Base-by-base conservation (phyloP, 2,329 filamentous ascomycete species). In the Shiraia sp. region DNA sequence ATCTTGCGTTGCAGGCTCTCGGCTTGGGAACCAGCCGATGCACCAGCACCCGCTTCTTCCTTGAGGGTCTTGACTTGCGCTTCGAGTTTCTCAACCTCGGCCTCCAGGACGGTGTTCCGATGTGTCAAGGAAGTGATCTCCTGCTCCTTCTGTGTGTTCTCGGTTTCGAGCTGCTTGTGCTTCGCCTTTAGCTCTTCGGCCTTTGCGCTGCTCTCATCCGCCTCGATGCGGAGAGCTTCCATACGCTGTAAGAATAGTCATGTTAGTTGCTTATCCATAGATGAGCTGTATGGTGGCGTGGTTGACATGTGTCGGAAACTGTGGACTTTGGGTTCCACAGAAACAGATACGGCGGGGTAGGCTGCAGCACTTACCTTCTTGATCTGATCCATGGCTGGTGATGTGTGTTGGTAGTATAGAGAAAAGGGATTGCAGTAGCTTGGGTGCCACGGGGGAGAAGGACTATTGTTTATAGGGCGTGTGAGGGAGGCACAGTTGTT, bases 101-200 rank as follows among this genome's bases (percentile, higher is more conserved):
- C 63, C 78, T 97, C 93, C 47, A 97, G 86, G 49, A 96, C 80
- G 66, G 85, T 83, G 77, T 96, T 96, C 80, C 92, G 95, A 86
- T 97, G 92, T 70, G 87, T 84, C 65, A 97, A 83, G 39, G 93
- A 97, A 57, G 88, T 95, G 74, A 97, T 95, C 73, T 97, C 92
- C 76, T 97, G 91, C 79, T 97, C 93, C 80, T 97, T 97, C 70
- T 87, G 80, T 51, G 96, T 81, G 73, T 90, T 96, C 78, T 97
- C 92, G 75, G 96, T 87, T 77, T 99, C 91, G 53, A 97, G 82
- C 40, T 76, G 73, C 81, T 96, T 97, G 77, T 96, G 81, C 77
- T 89, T 91, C 63, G 74, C 57, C 77, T 93, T 85, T 58, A 95
- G 83, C 76, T 97, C 92, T 70, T 96, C 89, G 54, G 86, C 86